Conservation (phyloP, 805 yeast genomes). For the Saccharomycopsis sp. region DNA sequence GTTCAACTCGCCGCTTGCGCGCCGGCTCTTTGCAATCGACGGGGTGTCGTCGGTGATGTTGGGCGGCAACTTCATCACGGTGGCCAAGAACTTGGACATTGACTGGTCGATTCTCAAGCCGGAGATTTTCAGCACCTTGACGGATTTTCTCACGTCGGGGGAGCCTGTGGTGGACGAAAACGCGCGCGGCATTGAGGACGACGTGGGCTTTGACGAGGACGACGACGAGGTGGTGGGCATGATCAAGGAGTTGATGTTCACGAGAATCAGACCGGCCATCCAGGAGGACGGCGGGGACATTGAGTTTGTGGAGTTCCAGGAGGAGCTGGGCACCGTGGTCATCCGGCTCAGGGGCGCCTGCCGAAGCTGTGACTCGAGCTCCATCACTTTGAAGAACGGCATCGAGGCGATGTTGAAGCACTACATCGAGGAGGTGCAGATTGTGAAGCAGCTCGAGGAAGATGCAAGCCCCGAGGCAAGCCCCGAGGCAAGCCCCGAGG, state of each 20-base stretch:
- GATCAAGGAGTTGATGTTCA: conserved; percentile 61
- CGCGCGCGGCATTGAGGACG: conserved; percentile 12
- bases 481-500: neutral
- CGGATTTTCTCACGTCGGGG: conserved; percentile 31
- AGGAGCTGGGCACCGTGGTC: conserved; percentile 46
- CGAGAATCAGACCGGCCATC: conserved; percentile 63
- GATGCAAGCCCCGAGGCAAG: conserved; percentile 18
- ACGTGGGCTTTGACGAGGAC: conserved; percentile 40
- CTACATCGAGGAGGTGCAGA: conserved; percentile 58
- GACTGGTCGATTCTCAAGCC: conserved; percentile 58
- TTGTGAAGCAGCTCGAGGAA: conserved; percentile 45
- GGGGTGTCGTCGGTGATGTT: conserved; percentile 72
- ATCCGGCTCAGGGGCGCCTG: conserved; percentile 62
- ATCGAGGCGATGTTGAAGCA: conserved; percentile 64
- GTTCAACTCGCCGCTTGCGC: conserved; percentile 62
- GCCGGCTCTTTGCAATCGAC: conserved; percentile 63
- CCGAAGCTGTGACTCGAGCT: conserved; percentile 59
- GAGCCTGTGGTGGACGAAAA: conserved; percentile 40
- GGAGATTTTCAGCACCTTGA: conserved; percentile 40
- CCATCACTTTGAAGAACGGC: conserved; percentile 58
- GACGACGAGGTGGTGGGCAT: conserved; percentile 60
- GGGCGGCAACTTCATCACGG: conserved; percentile 77
- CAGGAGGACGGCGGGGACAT: conserved; percentile 74
- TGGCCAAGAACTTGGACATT: conserved; percentile 48
- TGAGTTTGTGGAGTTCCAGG: conserved; percentile 52